phyloP scores from a whole-genome alignment of 371 early-diverging fungal genomes.

The Mortierella sp. region DNA sequence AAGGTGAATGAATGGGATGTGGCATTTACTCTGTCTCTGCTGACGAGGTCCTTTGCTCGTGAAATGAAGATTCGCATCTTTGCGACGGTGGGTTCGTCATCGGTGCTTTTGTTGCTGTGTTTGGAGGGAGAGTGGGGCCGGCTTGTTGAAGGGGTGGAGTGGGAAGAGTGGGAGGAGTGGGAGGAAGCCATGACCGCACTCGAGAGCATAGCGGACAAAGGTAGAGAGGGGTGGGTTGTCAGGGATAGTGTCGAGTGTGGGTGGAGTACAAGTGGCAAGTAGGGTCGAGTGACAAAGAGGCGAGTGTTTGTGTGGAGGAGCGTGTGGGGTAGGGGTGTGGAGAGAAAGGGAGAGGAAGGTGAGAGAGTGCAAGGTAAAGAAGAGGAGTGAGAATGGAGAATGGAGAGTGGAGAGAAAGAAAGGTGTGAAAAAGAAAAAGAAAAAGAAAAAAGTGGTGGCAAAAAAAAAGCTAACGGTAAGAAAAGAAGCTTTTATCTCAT shows the following conservation, averaged over 20 bases:
- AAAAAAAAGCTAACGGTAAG: background rate
- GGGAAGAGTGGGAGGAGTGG: background rate
- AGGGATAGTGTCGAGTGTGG: background rate
- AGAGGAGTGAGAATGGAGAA: background rate
- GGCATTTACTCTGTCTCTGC: constrained; percentile 50
- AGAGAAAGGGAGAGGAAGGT: background rate
- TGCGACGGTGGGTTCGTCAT: constrained; percentile 26
- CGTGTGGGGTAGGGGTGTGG: background rate
- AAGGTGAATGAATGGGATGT: background rate
- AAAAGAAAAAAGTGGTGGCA: background rate
- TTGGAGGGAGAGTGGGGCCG: constrained; percentile 12
- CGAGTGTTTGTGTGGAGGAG: background rate
- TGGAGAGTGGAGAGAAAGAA: background rate
- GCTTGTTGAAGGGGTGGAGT: background rate
- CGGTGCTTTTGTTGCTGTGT: constrained; percentile 16
- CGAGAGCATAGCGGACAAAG: constrained; percentile 21
- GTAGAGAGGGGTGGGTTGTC: no score
- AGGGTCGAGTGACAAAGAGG: background rate
- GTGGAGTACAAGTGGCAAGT: background rate
- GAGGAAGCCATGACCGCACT: constrained; percentile 21
- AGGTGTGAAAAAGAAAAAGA: background rate
- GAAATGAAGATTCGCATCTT: constrained; percentile 44
- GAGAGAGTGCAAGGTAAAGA: background rate
- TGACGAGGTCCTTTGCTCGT: constrained; percentile 38
- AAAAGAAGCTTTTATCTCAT: background rate